Evolutionary conservation across 106 monocot genomes (phyloP), one percentile per base, ranked within the genome.

Genomic region (Allium cepa): DNA sequence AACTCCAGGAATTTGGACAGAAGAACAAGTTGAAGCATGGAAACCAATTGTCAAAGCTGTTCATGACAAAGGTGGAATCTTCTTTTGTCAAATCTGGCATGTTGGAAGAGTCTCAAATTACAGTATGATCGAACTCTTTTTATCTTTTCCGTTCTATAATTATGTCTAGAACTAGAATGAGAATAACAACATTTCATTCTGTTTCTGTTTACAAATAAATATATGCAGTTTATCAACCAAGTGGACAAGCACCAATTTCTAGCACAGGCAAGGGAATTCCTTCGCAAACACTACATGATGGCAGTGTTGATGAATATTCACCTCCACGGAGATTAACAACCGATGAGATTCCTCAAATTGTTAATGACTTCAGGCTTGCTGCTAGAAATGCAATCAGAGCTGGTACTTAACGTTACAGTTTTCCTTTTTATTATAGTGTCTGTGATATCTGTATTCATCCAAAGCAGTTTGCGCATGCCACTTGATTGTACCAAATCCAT

Each of bases 341-440:
- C 36, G 63, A 63, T 15, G 63, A 63, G 63, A 63, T 63, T 47
- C 63, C 63, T 46, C 63, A 46, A 1, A 63, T 63, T n/a, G 63
- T 63, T 16, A 13, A 47, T 11, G 63, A 63, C 46, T 63, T 81
- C 58, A 72, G 76, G 50, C 53, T 63, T 11, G 81, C 81, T 13
- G 76, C 81, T 1, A 76, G 64, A 59, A 81, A 81, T 57, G 81
- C 81, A 47, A 81, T 81, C 8, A 63, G 72, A 68, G 81, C 81
- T 8, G 81, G 81, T 81, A 66, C 12, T 62, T 57, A 61, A 4
- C 4, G 0, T 18, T 18, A 18, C 36, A 4, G 3, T 36, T 36
- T 36, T 36, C 36, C 36, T 36, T 36, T 5, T 36, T 36, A 4
- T 36, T 36, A 5, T 36, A 36, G 36, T 36, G 36, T 36, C 3